Conservation (phyloP, 2,329 filamentous ascomycete species). For the Penicillium sp. region DNA sequence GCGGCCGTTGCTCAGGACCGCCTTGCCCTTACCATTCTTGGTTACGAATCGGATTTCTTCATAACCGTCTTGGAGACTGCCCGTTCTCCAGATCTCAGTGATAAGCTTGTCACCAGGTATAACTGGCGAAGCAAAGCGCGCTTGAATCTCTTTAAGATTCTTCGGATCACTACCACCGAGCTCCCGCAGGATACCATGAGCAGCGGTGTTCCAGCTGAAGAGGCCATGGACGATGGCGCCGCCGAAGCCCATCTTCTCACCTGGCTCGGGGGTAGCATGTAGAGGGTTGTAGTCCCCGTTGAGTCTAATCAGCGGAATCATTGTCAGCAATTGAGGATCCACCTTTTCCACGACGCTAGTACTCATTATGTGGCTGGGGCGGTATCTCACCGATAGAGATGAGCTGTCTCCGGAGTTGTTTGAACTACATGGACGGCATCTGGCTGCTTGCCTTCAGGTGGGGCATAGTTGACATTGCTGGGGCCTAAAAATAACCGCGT, state of each 20-base stretch:
- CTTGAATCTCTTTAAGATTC: constrained; percentile 81
- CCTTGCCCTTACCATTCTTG: constrained; percentile 68
- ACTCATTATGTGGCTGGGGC: too few species aligned
- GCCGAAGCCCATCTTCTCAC: constrained; percentile 81
- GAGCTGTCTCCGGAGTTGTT: constrained; percentile 62
- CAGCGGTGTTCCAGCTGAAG: constrained; percentile 74
- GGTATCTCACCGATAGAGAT: constrained; percentile 63
- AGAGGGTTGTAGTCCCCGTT: constrained; percentile 94
- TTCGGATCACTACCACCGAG: constrained; percentile 68
- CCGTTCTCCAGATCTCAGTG: constrained; percentile 71
- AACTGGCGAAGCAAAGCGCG: constrained; percentile 76
- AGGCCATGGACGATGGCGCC: constrained; percentile 83
- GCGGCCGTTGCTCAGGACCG: constrained; percentile 79
- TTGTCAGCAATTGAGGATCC: too few species aligned
- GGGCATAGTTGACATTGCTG: constrained; percentile 66
- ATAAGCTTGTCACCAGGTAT: constrained; percentile 73
- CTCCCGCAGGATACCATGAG: constrained; percentile 62
- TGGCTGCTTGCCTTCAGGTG: constrained; percentile 61
- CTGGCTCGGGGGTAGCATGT: constrained; percentile 76
- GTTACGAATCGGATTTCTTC: constrained; percentile 79
- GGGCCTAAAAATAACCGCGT: constrained; percentile 43
- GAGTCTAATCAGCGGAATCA: constrained; percentile 49
- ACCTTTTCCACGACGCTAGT: too few species aligned
- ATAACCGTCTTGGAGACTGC: constrained; percentile 52
- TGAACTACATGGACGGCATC: constrained; percentile 63